These are phyloP conservation scores for Tetrapisispora fleetii DNA, from an alignment of 805 yeast genomes.

Conservation along the genomic window DNA sequence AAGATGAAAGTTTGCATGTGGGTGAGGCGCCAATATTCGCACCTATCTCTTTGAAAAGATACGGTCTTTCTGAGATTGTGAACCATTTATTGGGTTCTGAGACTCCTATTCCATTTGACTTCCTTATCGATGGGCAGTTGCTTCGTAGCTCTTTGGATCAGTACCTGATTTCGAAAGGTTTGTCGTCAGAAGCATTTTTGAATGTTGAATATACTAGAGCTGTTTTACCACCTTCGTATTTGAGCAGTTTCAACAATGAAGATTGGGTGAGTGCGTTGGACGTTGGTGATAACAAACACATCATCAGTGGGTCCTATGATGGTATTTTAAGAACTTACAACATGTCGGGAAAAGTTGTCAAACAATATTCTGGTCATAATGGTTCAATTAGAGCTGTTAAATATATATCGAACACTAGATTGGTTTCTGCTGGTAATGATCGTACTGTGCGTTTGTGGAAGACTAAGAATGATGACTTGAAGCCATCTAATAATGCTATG, in stretches of 20 bases:
- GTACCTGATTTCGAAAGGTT: conserved; percentile 63
- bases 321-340: conserved; percentile 90
- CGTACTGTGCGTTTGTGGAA: conserved; percentile 86
- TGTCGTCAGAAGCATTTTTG: conserved; percentile 71
- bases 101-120: conserved; percentile 81
- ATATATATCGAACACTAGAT: conserved; percentile 65
- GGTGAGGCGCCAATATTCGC: conserved; percentile 74
- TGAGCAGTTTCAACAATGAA: conserved; percentile 81
- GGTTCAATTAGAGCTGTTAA: conserved; percentile 77
- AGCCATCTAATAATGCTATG: not conserved
- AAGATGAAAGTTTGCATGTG: conserved; percentile 60
- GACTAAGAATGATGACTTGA: conserved; percentile 35
- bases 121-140: conserved; percentile 75
- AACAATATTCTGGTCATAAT: conserved; percentile 79
- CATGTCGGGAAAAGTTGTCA: conserved; percentile 60
- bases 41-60: conserved; percentile 77
- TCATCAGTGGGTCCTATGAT: conserved; percentile 86
- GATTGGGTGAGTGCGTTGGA: conserved; percentile 85
- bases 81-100: conserved; percentile 66
- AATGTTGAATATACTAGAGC: conserved; percentile 86
- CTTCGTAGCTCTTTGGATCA: conserved; percentile 72
- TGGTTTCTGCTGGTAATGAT: conserved; percentile 83
- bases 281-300: conserved; percentile 33
- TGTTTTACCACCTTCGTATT: conserved; percentile 84
- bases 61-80: conserved; percentile 89